Conservation (phyloP, 2,329 filamentous ascomycete genomes). For the Colletotrichum spaethianum region DNA sequence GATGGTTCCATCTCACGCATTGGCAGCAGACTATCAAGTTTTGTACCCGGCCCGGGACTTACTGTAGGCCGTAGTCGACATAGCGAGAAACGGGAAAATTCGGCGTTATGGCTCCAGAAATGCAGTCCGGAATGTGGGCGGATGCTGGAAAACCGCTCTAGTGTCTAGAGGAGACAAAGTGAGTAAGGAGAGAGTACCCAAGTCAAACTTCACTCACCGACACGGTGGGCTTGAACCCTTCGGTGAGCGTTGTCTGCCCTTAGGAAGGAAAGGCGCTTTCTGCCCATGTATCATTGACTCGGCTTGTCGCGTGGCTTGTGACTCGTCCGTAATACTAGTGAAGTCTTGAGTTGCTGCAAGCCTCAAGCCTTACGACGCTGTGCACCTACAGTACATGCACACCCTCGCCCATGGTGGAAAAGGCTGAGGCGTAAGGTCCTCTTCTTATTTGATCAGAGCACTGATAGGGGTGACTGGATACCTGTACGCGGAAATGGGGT, state of each 20-base stretch:
- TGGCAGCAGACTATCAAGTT: background rate
- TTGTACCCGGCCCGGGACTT: background rate
- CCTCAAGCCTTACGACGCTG: background rate
- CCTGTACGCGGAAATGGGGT: background rate
- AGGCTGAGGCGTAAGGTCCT: conserved; percentile 15
- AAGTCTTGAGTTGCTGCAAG: background rate
- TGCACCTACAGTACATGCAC: background rate
- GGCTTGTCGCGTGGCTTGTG: conserved; percentile 14
- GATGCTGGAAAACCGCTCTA: background rate
- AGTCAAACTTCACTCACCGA: background rate
- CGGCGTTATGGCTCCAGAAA: background rate
- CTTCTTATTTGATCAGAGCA: background rate
- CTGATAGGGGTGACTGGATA: background rate
- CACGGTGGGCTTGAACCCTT: background rate
- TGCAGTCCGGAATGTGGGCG: background rate
- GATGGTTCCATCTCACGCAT: background rate
- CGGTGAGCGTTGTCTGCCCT: background rate
- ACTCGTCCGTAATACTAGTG: conserved; percentile 8
- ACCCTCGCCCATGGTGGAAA: background rate
- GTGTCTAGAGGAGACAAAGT: background rate
- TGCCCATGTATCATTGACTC: conserved; percentile 19
- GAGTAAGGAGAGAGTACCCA: background rate
- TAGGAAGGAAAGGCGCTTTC: background rate
- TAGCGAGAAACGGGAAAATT: background rate
- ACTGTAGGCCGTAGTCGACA: background rate